These are phyloP conservation scores for Sugiyamaella xylanicola DNA, from an alignment of 1,139 yeast genomes.

Conservation along the genomic window DNA sequence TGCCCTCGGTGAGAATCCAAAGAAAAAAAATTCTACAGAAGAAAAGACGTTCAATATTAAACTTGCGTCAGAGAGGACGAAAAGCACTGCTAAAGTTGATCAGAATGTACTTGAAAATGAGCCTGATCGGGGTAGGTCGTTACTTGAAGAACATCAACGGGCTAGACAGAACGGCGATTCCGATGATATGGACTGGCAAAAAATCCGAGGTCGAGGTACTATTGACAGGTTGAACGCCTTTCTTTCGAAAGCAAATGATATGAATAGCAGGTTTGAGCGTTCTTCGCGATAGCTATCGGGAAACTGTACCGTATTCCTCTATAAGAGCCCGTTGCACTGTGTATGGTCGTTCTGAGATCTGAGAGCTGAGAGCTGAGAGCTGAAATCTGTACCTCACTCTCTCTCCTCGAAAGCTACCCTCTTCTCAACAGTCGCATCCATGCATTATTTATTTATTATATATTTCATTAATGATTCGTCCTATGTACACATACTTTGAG, in stretches of 20 bases:
- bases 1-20: slow-evolving; percentile 25
- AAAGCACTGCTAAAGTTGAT: neutral
- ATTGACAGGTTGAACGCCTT: slow-evolving; percentile 21
- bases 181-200: slow-evolving; percentile 17
- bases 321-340: too few relatives aligned
- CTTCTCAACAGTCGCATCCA: too few relatives aligned
- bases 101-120: neutral
- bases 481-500: neutral
- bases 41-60: slow-evolving; percentile 1
- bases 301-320: too few relatives aligned
- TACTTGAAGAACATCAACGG: slow-evolving; percentile 23
- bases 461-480: neutral
- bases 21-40: neutral
- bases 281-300: slow-evolving; percentile 1
- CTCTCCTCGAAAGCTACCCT: too few relatives aligned
- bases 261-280: slow-evolving; percentile 18
- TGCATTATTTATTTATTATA: neutral
- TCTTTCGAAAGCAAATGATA: slow-evolving; percentile 20
- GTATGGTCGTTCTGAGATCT: too few relatives aligned
- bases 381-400: too few relatives aligned
- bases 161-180: slow-evolving; percentile 5
- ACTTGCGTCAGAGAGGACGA: slow-evolving; percentile 3
- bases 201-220: slow-evolving; percentile 19
- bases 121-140: slow-evolving; percentile 16
- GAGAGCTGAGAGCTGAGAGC: too few relatives aligned